phyloP scores from a whole-genome alignment of 306 rosid species.

The Pueraria montana region DNA sequence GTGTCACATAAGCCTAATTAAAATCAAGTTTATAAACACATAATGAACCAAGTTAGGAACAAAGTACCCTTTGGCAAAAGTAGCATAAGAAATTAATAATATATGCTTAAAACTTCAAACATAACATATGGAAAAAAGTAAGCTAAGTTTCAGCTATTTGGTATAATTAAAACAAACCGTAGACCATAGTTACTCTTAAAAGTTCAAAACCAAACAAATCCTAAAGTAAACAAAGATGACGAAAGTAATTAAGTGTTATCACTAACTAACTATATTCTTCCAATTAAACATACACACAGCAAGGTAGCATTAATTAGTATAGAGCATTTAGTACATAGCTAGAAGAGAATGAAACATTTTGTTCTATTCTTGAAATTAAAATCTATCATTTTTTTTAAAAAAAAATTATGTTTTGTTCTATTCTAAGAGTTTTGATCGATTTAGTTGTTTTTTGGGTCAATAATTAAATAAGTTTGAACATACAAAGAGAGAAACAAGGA shows the following conservation, averaged over 20 bases:
- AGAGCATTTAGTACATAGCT: neutral
- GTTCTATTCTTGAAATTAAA: neutral
- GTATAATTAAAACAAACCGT: slow-evolving; percentile 3
- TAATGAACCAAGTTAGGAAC: slow-evolving; percentile 21
- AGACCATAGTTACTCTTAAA: slow-evolving; percentile 8
- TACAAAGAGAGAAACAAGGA: neutral
- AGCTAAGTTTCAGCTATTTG: neutral
- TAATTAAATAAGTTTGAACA: neutral
- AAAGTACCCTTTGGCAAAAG: neutral
- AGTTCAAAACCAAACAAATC: slow-evolving; percentile 14
- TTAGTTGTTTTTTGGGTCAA: neutral
- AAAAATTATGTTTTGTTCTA: neutral
- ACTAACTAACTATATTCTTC: slow-evolving; percentile 8
- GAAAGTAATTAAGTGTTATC: neutral
- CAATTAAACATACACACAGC: neutral
- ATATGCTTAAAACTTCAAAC: neutral
- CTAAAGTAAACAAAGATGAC: neutral
- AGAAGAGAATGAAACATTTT: slow-evolving; percentile 16
- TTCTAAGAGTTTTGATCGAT: neutral
- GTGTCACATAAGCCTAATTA: slow-evolving; percentile 91
- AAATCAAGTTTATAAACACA: slow-evolving; percentile 24
- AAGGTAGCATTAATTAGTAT: neutral
- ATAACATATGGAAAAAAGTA: neutral
- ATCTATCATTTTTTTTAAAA: neutral
- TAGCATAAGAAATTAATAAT: neutral